Percentiles rank a stretch among this genome's conserved stretches.
Evolutionary conservation across 441 rosid genomes (phyloP).

Genomic region (Syzygium malaccense): DNA sequence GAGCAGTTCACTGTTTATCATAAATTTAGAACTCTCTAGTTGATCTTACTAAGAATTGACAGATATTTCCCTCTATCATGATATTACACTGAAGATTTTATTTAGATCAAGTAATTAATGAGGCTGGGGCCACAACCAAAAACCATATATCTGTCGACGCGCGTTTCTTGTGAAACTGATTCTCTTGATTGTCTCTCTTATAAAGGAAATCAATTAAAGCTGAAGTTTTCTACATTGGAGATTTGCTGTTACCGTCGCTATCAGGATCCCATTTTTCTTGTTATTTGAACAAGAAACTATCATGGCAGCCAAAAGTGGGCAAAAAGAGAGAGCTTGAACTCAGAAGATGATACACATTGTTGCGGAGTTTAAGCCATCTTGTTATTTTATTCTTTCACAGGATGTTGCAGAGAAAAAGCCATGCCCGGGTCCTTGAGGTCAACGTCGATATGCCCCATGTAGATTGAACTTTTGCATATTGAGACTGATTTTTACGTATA

Average conservation of each 20-base stretch:
- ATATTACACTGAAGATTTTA: background rate
- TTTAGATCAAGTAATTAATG: background rate
- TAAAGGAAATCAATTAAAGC: background rate
- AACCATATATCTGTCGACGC: background rate
- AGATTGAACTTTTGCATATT: background rate
- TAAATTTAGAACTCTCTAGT: background rate
- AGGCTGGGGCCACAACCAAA: background rate
- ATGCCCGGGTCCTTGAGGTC: background rate
- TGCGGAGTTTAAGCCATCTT: background rate
- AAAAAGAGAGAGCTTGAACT: background rate
- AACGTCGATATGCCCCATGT: background rate
- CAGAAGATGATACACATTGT: background rate
- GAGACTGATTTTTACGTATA: background rate
- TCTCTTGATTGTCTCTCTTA: background rate
- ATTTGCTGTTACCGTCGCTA: background rate
- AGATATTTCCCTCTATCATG: background rate
- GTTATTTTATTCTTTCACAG: background rate
- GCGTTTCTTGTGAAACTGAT: background rate
- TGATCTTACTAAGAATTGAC: background rate
- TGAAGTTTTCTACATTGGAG: background rate
- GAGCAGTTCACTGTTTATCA: background rate
- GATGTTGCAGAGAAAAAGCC: background rate
- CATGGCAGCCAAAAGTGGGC: background rate
- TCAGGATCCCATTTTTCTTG: background rate
- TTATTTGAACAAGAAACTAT: background rate